These are phyloP conservation scores for Citrullus mucosospermus DNA, from an alignment of 306 rosid species.

Conservation along the genomic window DNA sequence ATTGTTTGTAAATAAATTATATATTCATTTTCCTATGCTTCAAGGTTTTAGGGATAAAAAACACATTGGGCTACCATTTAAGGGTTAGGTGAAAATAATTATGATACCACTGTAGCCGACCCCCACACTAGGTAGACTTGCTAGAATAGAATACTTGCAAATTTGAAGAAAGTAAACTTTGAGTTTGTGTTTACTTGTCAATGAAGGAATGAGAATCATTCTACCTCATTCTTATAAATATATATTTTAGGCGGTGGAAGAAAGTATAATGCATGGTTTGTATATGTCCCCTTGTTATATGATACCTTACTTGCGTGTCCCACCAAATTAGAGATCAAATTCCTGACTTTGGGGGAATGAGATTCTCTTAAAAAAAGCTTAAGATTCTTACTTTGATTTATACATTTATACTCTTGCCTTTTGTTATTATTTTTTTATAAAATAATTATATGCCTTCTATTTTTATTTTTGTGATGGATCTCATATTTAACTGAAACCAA, in stretches of 20 bases:
- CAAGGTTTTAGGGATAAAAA: not conserved
- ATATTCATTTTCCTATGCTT: not conserved
- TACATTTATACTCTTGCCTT: not conserved
- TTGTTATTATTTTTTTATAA: not conserved
- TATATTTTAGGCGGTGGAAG: not conserved
- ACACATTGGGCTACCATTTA: not conserved
- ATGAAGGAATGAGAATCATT: not conserved
- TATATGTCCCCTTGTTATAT: not conserved
- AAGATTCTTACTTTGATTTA: not conserved
- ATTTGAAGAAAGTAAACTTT: not conserved
- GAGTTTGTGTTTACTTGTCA: not conserved
- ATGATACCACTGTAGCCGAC: not conserved
- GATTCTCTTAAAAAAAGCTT: not conserved
- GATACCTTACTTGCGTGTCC: not conserved
- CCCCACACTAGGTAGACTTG: not conserved
- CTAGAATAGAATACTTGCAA: not conserved
- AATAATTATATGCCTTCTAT: not conserved
- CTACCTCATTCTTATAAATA: not conserved
- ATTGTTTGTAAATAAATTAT: not conserved
- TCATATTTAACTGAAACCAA: not conserved
- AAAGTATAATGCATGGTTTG: not conserved
- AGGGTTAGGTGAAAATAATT: slow-evolving; percentile 1
- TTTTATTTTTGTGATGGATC: not conserved
- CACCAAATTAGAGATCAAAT: not conserved
- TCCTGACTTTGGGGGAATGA: not conserved